These are phyloP conservation scores for Neonectria sp. DNA, from an alignment of 2,329 filamentous ascomycete species.

Conservation along the genomic window DNA sequence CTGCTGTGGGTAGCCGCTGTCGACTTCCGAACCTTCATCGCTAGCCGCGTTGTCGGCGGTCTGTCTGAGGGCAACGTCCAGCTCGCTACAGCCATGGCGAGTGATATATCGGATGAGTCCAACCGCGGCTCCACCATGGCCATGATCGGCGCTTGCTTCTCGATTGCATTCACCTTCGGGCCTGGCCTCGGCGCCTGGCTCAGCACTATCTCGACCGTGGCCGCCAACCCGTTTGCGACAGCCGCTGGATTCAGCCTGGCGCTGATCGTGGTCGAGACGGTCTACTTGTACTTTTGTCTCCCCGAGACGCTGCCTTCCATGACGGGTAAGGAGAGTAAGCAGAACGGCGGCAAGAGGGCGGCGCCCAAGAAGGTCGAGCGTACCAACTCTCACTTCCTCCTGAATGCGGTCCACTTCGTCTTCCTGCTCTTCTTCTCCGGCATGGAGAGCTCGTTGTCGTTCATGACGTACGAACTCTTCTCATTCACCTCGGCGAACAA, in stretches of 20 bases:
- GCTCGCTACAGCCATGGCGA: constrained; percentile 94
- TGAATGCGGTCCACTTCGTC: constrained; percentile 89
- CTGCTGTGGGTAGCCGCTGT: constrained; percentile 94
- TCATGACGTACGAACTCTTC: constrained; percentile 97
- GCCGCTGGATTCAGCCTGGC: constrained; percentile 90
- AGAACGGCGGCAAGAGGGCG: constrained; percentile 40
- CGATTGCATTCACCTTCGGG: constrained; percentile 96
- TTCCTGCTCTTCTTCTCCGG: constrained; percentile 98
- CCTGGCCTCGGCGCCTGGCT: constrained; percentile 92
- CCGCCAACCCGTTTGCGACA: constrained; percentile 93
- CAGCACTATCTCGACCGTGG: constrained; percentile 81
- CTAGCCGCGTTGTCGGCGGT: constrained; percentile 92
- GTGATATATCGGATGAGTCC: constrained; percentile 91
- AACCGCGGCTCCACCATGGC: constrained; percentile 95
- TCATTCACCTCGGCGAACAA: constrained; percentile 84
- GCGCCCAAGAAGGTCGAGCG: constrained; percentile 58
- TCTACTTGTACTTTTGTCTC: constrained; percentile 87
- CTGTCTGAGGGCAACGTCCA: constrained; percentile 98
- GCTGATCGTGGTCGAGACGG: constrained; percentile 87
- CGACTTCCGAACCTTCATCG: constrained; percentile 95
- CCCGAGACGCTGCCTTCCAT: constrained; percentile 87
- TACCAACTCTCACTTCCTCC: constrained; percentile 86
- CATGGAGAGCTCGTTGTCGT: constrained; percentile 97
- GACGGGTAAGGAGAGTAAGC: constrained; percentile 52
- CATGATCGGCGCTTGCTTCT: constrained; percentile 95